A percentile compares a stretch with the other conserved stretches of the same genome.
Conservation (phyloP, 2,329 filamentous ascomycete species). For the Onygenales sp. region DNA sequence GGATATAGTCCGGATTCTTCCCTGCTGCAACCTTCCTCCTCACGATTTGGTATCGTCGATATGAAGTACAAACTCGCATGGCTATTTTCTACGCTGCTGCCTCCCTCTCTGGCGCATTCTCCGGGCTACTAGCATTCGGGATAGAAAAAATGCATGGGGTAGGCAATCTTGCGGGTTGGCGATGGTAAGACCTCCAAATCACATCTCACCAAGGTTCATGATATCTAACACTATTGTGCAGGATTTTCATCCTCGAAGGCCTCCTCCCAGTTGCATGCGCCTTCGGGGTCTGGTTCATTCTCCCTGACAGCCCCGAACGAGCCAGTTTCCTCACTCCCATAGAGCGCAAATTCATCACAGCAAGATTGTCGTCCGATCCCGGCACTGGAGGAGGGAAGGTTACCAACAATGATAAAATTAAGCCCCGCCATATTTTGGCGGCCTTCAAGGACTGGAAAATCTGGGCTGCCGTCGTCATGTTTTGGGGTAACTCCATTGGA, state of each 20-base stretch:
- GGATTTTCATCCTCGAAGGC: conserved; percentile 41
- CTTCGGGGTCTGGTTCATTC: conserved; percentile 46
- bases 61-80: conserved; percentile 20
- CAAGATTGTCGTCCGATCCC: conserved; percentile 19
- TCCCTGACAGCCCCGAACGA: conserved; percentile 56
- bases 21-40: conserved; percentile 18
- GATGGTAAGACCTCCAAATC: conserved; percentile 23
- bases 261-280: conserved; percentile 41
- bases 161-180: conserved; percentile 33
- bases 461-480: conserved; percentile 20
- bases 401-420: conserved; percentile 20
- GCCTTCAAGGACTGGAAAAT: conserved; percentile 41
- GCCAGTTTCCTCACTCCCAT: conserved; percentile 47
- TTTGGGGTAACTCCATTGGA: conserved; percentile 15
- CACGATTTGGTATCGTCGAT: conserved; percentile 20
- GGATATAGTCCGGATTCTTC: conserved; percentile 42
- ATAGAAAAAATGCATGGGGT: conserved; percentile 38
- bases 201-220: neutral
- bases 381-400: conserved; percentile 13
- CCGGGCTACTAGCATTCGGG: conserved; percentile 40
- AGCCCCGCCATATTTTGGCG: conserved; percentile 36
- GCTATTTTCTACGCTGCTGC: conserved; percentile 21
- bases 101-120: conserved; percentile 34
- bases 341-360: conserved; percentile 28
- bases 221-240: neutral